Evolutionary conservation across 2,329 filamentous ascomycete species (phyloP).

Genomic region (Botrytis porri): DNA sequence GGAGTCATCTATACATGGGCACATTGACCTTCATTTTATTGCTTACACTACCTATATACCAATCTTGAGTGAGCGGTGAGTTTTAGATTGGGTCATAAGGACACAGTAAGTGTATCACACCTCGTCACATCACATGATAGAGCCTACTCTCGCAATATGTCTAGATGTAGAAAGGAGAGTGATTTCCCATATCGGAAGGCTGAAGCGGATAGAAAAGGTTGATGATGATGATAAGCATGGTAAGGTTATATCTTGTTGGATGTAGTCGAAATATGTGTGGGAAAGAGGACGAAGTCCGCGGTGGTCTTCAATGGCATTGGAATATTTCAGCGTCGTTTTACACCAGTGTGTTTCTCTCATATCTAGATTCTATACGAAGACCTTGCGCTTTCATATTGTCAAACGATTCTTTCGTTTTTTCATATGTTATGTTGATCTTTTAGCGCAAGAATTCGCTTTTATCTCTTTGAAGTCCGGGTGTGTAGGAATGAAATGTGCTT

Average conservation of each 20-base stretch:
- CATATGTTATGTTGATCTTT: not conserved
- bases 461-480: not conserved
- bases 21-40: not conserved
- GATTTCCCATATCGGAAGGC: not conserved
- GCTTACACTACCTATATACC: not conserved
- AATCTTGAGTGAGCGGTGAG: not conserved
- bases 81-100: not conserved
- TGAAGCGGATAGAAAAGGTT: not conserved
- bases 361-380: not conserved
- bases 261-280: not conserved
- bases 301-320: not conserved
- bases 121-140: conserved; percentile 1
- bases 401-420: not conserved
- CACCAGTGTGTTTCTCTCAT: not conserved
- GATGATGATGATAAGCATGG: not conserved
- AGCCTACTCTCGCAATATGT: conserved; percentile 1
- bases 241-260: too few relatives aligned
- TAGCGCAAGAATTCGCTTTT: not conserved
- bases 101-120: conserved; percentile 3
- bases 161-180: not conserved
- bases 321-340: not conserved
- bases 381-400: not conserved
- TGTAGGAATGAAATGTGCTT: not conserved
- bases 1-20: not conserved
- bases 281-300: not conserved